Conservation (phyloP, 495 filamentous ascomycete species). For the Xanthoparmelia taractica region DNA sequence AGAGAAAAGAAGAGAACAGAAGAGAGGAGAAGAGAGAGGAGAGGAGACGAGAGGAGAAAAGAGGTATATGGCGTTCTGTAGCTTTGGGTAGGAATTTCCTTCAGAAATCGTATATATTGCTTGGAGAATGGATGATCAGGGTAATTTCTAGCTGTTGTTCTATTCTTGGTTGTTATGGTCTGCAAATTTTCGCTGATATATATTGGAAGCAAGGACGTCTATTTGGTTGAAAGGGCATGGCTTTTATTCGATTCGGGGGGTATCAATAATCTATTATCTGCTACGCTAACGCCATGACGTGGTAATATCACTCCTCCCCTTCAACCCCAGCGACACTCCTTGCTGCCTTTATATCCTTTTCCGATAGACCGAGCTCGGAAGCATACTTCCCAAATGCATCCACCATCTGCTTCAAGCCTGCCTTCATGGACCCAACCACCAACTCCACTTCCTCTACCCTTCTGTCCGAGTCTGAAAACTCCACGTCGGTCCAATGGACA, state of each 20-base stretch:
- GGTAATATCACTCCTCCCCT: not conserved
- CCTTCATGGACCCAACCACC: conserved; percentile 51
- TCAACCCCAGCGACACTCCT: conserved; percentile 49
- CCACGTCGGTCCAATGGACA: conserved; percentile 77
- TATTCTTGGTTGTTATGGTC: no score
- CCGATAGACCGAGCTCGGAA: conserved; percentile 53
- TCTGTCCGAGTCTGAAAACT: conserved; percentile 39
- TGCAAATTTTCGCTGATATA: no score
- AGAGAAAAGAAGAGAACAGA: no score
- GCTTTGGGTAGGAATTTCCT: no score
- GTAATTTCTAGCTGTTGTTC: no score
- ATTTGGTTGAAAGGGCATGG: not conserved
- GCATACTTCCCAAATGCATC: conserved; percentile 63
- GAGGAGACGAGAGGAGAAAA: no score
- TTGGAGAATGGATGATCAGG: no score
- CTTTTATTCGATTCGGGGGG: not conserved
- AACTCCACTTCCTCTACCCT: conserved; percentile 52
- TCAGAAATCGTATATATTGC: no score
- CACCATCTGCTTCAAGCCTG: conserved; percentile 54
- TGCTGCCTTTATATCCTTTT: conserved; percentile 60
- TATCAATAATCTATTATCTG: not conserved
- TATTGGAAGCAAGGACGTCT: no score
- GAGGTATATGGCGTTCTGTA: no score
- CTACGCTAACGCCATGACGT: not conserved
- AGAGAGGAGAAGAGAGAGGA: no score